Evolutionary conservation across 306 rosid genomes (phyloP).

Genomic region (Spatholobus suberectus): DNA sequence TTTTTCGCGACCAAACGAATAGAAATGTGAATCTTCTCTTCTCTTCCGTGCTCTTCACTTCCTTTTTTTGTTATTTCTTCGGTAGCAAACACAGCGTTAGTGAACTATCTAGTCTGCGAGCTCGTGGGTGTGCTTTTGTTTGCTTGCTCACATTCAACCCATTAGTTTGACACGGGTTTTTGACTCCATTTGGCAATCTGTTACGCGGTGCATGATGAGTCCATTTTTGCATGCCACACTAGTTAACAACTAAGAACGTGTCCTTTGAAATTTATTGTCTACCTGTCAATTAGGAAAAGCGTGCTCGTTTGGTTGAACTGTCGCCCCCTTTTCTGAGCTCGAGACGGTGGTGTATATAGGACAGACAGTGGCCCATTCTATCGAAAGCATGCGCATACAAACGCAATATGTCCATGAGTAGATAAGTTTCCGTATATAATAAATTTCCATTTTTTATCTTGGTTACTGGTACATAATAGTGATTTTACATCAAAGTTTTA

Average conservation of each 20-base stretch:
- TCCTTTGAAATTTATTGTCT: slow-evolving; percentile 23
- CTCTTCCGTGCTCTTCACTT: no score
- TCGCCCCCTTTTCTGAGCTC: background rate
- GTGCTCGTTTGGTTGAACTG: slow-evolving; percentile 33
- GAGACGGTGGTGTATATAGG: slow-evolving; percentile 35
- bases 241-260: background rate
- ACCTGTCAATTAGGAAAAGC: background rate
- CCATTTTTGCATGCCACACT: background rate
- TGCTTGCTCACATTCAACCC: slow-evolving; percentile 37
- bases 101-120: background rate
- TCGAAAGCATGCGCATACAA: background rate
- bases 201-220: slow-evolving; percentile 30
- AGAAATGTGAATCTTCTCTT: no score
- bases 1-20: no score
- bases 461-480: background rate
- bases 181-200: slow-evolving; percentile 31
- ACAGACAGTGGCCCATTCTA: background rate
- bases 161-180: slow-evolving; percentile 46
- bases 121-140: slow-evolving; percentile 38
- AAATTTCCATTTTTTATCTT: no score
- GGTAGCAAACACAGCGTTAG: no score
- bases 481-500: background rate
- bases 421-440: no score
- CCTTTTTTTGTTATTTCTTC: no score
- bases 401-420: no score